These are phyloP conservation scores for Anthoceros angustus DNA, from an alignment of 225 moss, liverwort and hornwort species.

Conservation along the genomic window DNA sequence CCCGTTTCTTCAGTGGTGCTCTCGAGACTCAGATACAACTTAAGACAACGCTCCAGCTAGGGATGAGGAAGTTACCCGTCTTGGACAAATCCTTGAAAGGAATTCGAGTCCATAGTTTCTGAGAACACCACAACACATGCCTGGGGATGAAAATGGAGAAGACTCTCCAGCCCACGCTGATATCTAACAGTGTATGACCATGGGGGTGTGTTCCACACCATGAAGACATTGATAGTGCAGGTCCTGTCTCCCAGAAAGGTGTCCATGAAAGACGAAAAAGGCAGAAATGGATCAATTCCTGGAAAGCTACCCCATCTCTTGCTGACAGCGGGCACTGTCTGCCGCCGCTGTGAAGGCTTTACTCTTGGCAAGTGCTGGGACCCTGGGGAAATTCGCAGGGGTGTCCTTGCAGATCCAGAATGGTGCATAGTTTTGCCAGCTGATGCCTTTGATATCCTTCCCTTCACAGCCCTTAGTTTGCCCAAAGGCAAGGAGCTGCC, in stretches of 20 bases:
- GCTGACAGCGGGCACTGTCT: constrained; percentile 16
- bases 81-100: constrained; percentile 58
- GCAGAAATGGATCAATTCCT: constrained; percentile 27
- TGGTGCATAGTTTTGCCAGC: neutral
- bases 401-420: neutral
- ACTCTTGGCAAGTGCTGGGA: neutral
- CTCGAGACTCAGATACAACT: neutral
- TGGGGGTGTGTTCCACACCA: constrained; percentile 80
- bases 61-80: constrained; percentile 38
- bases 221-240: constrained; percentile 61
- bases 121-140: constrained; percentile 92
- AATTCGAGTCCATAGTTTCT: constrained; percentile 50
- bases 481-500: too few species aligned
- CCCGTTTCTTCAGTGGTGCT: neutral
- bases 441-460: neutral
- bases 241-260: constrained; percentile 42
- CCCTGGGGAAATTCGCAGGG: neutral
- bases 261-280: constrained; percentile 49
- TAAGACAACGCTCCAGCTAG: neutral
- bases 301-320: constrained; percentile 42
- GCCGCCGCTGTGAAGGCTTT: neutral
- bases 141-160: constrained; percentile 54
- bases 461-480: too few species aligned
- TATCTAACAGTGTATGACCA: constrained; percentile 90
- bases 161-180: constrained; percentile 80